Conservation (phyloP, 2,329 filamentous ascomycete genomes). For the Cytospora paraplurivora region DNA sequence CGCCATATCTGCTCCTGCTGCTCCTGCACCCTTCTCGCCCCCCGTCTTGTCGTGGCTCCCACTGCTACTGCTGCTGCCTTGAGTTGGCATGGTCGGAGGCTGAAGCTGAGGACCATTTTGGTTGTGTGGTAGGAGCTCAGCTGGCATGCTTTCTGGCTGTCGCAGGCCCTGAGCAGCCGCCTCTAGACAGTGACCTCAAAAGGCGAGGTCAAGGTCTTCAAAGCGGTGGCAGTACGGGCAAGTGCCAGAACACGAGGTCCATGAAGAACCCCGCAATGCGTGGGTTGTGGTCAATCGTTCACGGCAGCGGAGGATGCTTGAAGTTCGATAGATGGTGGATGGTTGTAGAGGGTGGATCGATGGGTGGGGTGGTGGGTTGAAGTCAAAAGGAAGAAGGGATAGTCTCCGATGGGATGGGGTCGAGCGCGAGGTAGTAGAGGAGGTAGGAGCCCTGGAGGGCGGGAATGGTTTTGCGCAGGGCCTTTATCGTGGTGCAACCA, state of each 20-base stretch:
- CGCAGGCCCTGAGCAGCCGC: conserved; percentile 39
- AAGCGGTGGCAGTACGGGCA: conserved; percentile 59
- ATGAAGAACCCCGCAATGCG: conserved; percentile 38
- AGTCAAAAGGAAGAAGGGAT: conserved; percentile 11
- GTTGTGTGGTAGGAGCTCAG: conserved; percentile 44
- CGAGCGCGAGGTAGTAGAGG: conserved; percentile 17
- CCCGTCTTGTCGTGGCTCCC: conserved; percentile 28
- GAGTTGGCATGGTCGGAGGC: conserved; percentile 48
- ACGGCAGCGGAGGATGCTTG: conserved; percentile 4
- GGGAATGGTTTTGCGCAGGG: conserved; percentile 23
- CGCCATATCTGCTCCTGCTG: conserved; percentile 24
- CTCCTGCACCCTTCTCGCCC: conserved; percentile 20
- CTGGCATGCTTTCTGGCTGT: conserved; percentile 41
- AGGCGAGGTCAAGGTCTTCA: conserved; percentile 58
- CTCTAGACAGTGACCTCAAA: conserved; percentile 53
- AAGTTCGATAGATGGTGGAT: conserved; percentile 3
- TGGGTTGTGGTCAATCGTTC: conserved; percentile 25
- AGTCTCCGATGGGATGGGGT: background rate
- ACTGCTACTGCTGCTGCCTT: conserved; percentile 31
- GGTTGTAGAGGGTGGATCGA: background rate
- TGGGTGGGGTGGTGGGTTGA: conserved; percentile 9
- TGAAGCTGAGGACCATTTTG: conserved; percentile 46
- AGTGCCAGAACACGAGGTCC: conserved; percentile 42
- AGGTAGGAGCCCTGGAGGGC: conserved; percentile 6
- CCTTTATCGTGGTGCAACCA: conserved; percentile 21